Conservation (phyloP, 225 moss, liverwort and hornwort species). For the Takakia lepidozioides region DNA sequence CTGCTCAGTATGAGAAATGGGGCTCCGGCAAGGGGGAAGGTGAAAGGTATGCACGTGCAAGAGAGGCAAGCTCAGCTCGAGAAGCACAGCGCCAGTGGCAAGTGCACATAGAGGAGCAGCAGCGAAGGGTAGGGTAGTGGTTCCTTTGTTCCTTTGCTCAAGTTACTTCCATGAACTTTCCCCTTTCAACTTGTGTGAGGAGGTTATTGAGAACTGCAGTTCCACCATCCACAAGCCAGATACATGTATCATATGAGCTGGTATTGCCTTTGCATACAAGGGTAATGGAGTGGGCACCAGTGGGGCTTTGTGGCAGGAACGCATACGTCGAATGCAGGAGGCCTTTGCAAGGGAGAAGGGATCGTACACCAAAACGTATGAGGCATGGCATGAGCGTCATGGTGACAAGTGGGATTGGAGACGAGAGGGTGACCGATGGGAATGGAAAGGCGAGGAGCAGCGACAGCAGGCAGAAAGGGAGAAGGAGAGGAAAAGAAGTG, state of each 20-base stretch:
- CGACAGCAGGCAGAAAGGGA: constrained; percentile 39
- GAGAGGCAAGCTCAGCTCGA: constrained; percentile 31
- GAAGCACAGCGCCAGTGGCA: constrained; percentile 46
- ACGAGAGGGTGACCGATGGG: constrained; percentile 56
- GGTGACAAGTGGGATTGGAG: constrained; percentile 96
- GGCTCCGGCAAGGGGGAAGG: constrained; percentile 36
- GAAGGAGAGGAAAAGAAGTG: constrained; percentile 52
- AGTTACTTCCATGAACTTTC: no score
- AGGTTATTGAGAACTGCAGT: neutral
- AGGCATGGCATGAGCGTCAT: constrained; percentile 84
- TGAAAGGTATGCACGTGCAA: constrained; percentile 15
- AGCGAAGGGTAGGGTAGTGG: constrained; percentile 38
- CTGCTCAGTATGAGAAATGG: constrained; percentile 35
- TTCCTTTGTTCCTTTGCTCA: no score
- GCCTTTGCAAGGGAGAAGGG: constrained; percentile 65
- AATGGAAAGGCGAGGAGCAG: constrained; percentile 67
- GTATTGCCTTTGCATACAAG: no score
- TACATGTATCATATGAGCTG: no score
- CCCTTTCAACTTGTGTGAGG: neutral
- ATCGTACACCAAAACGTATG: constrained; percentile 48
- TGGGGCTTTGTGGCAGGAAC: constrained; percentile 41
- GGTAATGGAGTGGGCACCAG: constrained; percentile 9
- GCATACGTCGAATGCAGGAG: constrained; percentile 71
- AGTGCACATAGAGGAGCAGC: constrained; percentile 47
- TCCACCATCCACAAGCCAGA: neutral